phyloP scores from a whole-genome alignment of 306 rosid species.

The Castanopsis chinensis region DNA sequence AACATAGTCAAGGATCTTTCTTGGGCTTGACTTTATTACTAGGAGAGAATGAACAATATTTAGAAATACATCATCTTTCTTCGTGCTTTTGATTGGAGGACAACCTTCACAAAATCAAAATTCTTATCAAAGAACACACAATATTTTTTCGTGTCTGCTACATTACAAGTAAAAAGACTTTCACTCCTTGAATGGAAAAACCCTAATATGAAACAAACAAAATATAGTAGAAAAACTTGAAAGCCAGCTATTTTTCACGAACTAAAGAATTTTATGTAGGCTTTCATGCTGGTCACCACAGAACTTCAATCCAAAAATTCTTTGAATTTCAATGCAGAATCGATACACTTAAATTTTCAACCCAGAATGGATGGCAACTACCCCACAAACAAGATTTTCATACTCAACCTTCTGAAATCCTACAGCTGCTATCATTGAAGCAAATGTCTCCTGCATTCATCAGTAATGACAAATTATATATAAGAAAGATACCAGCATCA shows the following conservation, averaged over 20 bases:
- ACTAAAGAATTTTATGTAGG: not conserved
- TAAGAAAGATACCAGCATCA: not conserved
- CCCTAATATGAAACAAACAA: too few species aligned
- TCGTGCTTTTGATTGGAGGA: too few species aligned
- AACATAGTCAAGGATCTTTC: too few species aligned
- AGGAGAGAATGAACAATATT: too few species aligned
- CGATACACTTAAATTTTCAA: conserved; percentile 50
- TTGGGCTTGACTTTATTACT: too few species aligned
- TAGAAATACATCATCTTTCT: too few species aligned
- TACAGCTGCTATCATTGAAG: conserved; percentile 80
- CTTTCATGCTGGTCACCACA: not conserved
- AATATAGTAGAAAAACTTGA: too few species aligned
- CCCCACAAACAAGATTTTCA: conserved; percentile 93
- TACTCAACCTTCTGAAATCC: conserved; percentile 90
- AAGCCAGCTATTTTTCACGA: not conserved
- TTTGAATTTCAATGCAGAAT: not conserved
- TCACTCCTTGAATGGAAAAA: too few species aligned
- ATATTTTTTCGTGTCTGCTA: too few species aligned
- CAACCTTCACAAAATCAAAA: too few species aligned
- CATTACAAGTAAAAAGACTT: too few species aligned
- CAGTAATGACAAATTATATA: conserved; percentile 8
- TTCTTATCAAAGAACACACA: too few species aligned
- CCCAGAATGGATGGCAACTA: conserved; percentile 91
- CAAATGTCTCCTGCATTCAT: conserved; percentile 76
- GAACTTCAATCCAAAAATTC: not conserved